Evolutionary conservation across 1,284 basidiomycete species (phyloP).

Genomic region (Ganoderma meredithae): DNA sequence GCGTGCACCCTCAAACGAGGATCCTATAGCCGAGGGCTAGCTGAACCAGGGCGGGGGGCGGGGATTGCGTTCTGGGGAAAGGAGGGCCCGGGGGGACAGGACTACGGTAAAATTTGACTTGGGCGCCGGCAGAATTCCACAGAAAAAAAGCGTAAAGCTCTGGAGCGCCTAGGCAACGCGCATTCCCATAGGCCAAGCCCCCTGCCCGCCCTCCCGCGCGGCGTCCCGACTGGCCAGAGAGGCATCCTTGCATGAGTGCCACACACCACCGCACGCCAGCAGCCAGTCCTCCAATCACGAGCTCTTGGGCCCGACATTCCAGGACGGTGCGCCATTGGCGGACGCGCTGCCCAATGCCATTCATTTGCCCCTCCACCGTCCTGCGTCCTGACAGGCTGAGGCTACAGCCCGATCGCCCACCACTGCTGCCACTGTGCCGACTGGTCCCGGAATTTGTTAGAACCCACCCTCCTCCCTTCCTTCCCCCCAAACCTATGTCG

Average conservation of each 20-base stretch:
- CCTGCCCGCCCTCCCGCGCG: neutral
- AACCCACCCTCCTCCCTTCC: neutral
- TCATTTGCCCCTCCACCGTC: neutral
- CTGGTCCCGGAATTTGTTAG: neutral
- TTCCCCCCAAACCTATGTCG: neutral
- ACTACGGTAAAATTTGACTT: slow-evolving; percentile 29
- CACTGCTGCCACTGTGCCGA: too few species aligned
- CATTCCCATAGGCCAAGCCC: slow-evolving; percentile 4
- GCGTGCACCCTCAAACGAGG: slow-evolving; percentile 10
- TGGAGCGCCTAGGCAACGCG: slow-evolving; percentile 12
- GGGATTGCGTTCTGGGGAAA: slow-evolving; percentile 21
- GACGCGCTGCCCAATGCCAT: neutral
- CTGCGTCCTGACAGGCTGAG: too few species aligned
- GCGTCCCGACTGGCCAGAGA: neutral
- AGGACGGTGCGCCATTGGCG: neutral
- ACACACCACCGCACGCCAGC: neutral
- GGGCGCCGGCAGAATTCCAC: slow-evolving; percentile 3
- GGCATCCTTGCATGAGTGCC: neutral
- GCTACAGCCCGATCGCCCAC: neutral
- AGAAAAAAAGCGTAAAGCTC: neutral
- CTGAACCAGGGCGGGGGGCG: slow-evolving; percentile 15
- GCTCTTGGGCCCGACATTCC: neutral
- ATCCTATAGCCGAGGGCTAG: neutral
- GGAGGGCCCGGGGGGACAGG: slow-evolving; percentile 20
- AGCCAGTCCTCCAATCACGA: neutral